phyloP scores from a whole-genome alignment of 768 basidiomycete species.

The Macrolepiota albuminosa region DNA sequence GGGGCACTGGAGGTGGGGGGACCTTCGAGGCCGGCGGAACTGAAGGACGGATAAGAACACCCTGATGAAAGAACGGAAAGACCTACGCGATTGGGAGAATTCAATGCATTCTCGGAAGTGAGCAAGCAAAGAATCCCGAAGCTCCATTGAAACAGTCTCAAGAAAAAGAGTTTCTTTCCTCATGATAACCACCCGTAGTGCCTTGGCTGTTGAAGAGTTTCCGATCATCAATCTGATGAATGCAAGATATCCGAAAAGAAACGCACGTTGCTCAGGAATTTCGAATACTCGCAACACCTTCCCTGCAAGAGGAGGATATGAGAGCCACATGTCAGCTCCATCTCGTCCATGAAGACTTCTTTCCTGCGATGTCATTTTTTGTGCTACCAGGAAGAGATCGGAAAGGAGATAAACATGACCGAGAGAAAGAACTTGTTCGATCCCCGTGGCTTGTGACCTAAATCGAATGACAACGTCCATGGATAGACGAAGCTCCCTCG shows the following conservation, averaged over 20 bases:
- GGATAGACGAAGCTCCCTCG: constrained; percentile 70
- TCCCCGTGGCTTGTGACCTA: constrained; percentile 67
- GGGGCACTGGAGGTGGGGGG: constrained; percentile 64
- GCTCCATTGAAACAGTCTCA: constrained; percentile 50
- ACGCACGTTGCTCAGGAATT: constrained; percentile 55
- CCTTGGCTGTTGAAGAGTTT: constrained; percentile 46
- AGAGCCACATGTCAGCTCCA: constrained; percentile 83
- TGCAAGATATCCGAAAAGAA: background rate
- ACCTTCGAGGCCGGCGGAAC: constrained; percentile 58
- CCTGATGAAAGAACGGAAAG: background rate
- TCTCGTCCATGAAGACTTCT: constrained; percentile 41
- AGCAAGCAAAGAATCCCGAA: constrained; percentile 57
- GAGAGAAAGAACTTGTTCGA: constrained; percentile 68
- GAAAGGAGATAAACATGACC: constrained; percentile 88
- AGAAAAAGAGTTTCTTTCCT: constrained; percentile 79
- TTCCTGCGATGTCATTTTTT: constrained; percentile 73
- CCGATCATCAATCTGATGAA: background rate
- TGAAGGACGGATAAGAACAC: constrained; percentile 18
- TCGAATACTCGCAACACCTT: constrained; percentile 80
- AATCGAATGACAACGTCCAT: constrained; percentile 72
- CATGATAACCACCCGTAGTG: constrained; percentile 78
- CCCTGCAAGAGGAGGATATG: constrained; percentile 93
- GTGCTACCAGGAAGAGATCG: constrained; percentile 89
- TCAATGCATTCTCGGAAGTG: constrained; percentile 84
- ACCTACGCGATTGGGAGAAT: constrained; percentile 71